Base-by-base conservation (phyloP, 441 rosid genomes). In the Gossypium davidsonii region DNA sequence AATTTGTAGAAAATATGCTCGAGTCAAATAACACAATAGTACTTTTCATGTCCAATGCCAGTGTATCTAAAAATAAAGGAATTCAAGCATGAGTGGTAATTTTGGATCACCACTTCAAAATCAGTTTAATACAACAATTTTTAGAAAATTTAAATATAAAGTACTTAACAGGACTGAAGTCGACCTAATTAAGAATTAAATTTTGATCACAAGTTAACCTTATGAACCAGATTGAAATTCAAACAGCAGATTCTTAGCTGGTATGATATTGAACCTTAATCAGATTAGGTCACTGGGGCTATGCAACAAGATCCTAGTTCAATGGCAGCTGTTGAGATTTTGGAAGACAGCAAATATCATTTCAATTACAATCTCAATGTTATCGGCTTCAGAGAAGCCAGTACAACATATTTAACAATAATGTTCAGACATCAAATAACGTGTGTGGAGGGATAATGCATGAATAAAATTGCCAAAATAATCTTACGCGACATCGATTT, bases 401-500 rank as follows among this genome's bases (percentile, higher is more conserved):
- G 17, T 28, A 52, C 28, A 12, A 28, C 44, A 51, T 69, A 20
- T 37, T 53, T 34, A 63, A 39, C 25, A 39, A 42, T 48, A 48
- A 28, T 9, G 42, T 6, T 55, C 15, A 37, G 49, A 37, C 31
- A 18, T 18, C 25, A 20, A 26, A n/a, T 28, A 63, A 63, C 0
- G 7, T 64, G 53, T 20, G 6, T 6, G 4, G 34, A 14, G 44
- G 31, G 31, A 34, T 2, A 61, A 28, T 49, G 11, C 39, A 61
- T n/a, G 20, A 39, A 59, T 51, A 52, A 51, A 67, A 55, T 49
- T 26, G 65, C 46, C 17, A 73, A 63, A 60, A 21, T 52, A 63
- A 79, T 78, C 98, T 88, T 90, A 96, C 99, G 81, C 71, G n/a
- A 96, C 85, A 74, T 96, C 97, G 71, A 91, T 85, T 89, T 93